Evolutionary conservation across 2,329 filamentous ascomycete species (phyloP), one percentile per base, ranked within the genome.

Genomic region (Xylariaceae sp.): DNA sequence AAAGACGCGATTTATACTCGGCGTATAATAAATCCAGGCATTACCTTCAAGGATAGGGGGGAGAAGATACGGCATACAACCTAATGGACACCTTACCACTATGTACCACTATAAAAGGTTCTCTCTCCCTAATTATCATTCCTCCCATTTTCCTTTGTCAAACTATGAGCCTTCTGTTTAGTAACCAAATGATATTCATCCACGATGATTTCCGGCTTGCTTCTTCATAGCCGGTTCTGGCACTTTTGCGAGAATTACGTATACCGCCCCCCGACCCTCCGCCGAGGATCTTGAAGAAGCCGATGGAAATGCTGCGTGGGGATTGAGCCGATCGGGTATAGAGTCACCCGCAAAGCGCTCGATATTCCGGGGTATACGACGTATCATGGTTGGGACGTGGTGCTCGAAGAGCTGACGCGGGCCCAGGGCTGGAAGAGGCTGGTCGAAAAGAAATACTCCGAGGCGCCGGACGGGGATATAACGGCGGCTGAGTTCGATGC

Each of bases 331-430:
- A 12, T 45, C 46, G 1, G 53, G 53, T 12, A 51, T 28, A 12
- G 40, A 56, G 37, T 50, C 29, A 3, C 33, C 39, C 16, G 16
- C 36, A 16, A 21, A 16, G 53, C 46, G 3, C 39, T 56, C 6
- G 23, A 45, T 21, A 36, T 39, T 19, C 46, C 51, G 19, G 46
- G 39, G 17, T 40, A 45, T 21, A 24, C 46, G 11, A 45, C 46
- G 2, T 72, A 71, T 40, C 71, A 74, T 55, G 73, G 73, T 5
- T 75, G 70, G 71, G 74, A 76, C 45, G 64, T 71, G 16, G 53
- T 73, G 9, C 73, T 72, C 39, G 71, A 74, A 34, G 56, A 65
- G 4, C 60, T 63, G 19, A 56, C 46, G 19, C 61, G 64, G 47
- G 61, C 55, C 9, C 65, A 57, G 6, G 51, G 53, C 1, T 73